Evolutionary conservation across 352 stramenopile genomes (phyloP).

Genomic region (Sclerospora graminicola): DNA sequence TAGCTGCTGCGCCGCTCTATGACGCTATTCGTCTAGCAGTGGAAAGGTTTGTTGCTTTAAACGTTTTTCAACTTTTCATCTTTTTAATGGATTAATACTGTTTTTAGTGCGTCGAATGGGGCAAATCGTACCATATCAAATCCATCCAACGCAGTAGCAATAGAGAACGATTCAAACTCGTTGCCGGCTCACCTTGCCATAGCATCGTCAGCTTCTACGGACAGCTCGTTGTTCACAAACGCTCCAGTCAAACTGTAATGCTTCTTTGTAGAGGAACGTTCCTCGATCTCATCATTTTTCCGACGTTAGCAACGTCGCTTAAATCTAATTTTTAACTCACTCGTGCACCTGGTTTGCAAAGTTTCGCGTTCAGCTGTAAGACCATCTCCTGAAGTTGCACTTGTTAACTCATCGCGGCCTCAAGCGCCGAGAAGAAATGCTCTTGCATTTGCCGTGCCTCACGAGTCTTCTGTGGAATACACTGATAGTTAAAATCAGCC

Average conservation of each 20-base stretch:
- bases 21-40: slow-evolving; percentile 62
- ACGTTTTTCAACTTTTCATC: neutral
- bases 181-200: neutral
- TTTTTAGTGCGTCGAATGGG: slow-evolving; percentile 38
- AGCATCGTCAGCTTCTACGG: slow-evolving; percentile 9
- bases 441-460: slow-evolving; percentile 50
- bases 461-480: slow-evolving; percentile 26
- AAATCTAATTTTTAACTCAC: slow-evolving; percentile 25
- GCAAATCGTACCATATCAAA: slow-evolving; percentile 34
- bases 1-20: slow-evolving; percentile 79
- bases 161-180: neutral
- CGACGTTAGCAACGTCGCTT: slow-evolving; percentile 3
- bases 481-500: slow-evolving; percentile 3
- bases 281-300: neutral
- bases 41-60: slow-evolving; percentile 33
- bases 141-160: neutral
- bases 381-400: neutral
- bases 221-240: slow-evolving; percentile 25
- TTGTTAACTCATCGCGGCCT: slow-evolving; percentile 33
- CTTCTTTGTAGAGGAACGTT: neutral
- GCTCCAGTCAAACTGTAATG: slow-evolving; percentile 30
- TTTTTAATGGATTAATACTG: slow-evolving; percentile 1
- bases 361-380: neutral
- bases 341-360: slow-evolving; percentile 1
- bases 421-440: slow-evolving; percentile 51